Conservation (phyloP, 1,284 basidiomycete species). For the Ustilago vetiveriae region DNA sequence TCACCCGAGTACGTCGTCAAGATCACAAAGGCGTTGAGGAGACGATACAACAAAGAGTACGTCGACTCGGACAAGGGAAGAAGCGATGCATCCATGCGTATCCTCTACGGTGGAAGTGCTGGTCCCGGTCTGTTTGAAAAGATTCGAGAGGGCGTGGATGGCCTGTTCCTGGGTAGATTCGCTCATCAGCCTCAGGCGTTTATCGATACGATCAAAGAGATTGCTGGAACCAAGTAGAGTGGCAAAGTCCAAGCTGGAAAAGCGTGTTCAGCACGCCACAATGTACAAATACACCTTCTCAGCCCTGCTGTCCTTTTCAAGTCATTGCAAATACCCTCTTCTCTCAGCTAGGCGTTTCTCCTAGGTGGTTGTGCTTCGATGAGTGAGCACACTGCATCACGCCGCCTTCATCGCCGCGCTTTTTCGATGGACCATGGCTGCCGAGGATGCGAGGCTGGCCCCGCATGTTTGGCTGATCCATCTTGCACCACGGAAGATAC, state of each 20-base stretch:
- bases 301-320: not conserved
- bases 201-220: slow-evolving; percentile 54
- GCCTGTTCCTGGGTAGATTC: slow-evolving; percentile 60
- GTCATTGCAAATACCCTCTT: not conserved
- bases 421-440: too few relatives aligned
- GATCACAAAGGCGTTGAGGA: slow-evolving; percentile 55
- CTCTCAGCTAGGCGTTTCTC: too few relatives aligned
- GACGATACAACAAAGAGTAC: slow-evolving; percentile 35
- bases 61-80: slow-evolving; percentile 28
- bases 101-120: slow-evolving; percentile 61
- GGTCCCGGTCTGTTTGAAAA: slow-evolving; percentile 57
- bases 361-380: too few relatives aligned
- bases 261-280: too few relatives aligned
- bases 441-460: too few relatives aligned
- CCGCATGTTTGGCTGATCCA: too few relatives aligned
- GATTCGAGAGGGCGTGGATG: slow-evolving; percentile 59
- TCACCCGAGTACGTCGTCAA: slow-evolving; percentile 57
- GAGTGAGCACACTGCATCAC: too few relatives aligned
- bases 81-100: slow-evolving; percentile 39
- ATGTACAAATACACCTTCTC: not conserved
- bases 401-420: too few relatives aligned
- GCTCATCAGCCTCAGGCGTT: slow-evolving; percentile 59
- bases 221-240: slow-evolving; percentile 36
- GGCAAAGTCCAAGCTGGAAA: too few relatives aligned
- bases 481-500: too few relatives aligned